Base-by-base conservation (phyloP, 2,329 filamentous ascomycete genomes). In the Amauroascus niger region DNA sequence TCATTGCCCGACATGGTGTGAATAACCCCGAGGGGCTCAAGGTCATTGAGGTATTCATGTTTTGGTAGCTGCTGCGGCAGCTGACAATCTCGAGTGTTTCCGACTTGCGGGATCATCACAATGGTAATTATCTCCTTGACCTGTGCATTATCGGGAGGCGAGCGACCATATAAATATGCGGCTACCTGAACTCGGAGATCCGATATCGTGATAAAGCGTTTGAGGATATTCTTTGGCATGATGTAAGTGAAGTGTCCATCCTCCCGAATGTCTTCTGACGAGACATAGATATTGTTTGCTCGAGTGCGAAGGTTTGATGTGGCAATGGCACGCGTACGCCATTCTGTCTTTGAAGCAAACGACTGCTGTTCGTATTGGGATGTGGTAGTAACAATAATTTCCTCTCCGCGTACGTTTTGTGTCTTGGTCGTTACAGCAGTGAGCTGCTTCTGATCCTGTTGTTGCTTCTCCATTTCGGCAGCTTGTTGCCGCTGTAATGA, bases 381-480 rank as follows among this genome's bases (percentile, higher is more conserved):
- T 0, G 93, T 98, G 0, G 94, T 98, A 0, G 93, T 96, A 24
- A 97, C 91, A 62, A 98, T 90, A 65, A 98, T 95, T 66, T 98
- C 93, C 69, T 98, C 93, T 3, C 93, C 93, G 60, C 91, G 88
- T 4, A 93, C 85, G 65, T 98, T 98, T 69, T 96, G 90, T 0
- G 93, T 98, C 79, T 95, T 96, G 49, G 94, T 98, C 0, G 93
- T 97, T 18, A 96, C 91, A 13, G 93, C 93, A 28, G 93, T 98
- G 63, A 98, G 79, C 67, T 98, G 93, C 66, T 89, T 86, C 71
- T 96, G 89, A 68, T 98, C 93, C 68, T 96, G 85, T 69, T 97
- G 89, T 71, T 97, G 93, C 78, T 96, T 96, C 76, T 98, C 94
- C 62, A 98, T 95, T 71, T 98, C 93, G 57, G 93, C 91, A 16